Conservation (phyloP, 2,329 filamentous ascomycete genomes). For the Hypoxylon sp. region DNA sequence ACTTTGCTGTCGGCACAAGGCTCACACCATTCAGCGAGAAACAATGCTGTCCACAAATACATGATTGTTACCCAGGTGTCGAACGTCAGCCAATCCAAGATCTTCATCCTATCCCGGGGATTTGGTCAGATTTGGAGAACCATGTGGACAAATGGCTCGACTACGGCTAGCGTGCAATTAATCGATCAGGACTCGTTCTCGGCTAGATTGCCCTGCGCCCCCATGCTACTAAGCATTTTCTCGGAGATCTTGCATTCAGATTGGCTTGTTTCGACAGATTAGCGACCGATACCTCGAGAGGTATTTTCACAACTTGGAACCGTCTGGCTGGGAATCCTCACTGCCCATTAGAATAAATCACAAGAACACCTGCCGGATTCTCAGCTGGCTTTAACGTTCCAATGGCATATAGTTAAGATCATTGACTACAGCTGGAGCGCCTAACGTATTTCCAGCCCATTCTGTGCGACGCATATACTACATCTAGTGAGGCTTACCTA, state of each 20-base stretch:
- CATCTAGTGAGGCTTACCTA: neutral
- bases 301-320: slow-evolving; percentile 31
- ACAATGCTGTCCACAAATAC: slow-evolving; percentile 16
- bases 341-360: slow-evolving; percentile 1
- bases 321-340: slow-evolving; percentile 23
- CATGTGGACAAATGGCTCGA: slow-evolving; percentile 44
- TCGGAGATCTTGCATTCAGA: slow-evolving; percentile 45
- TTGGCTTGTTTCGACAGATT: slow-evolving; percentile 44
- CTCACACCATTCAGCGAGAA: slow-evolving; percentile 31
- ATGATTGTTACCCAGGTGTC: slow-evolving; percentile 15
- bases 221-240: slow-evolving; percentile 39
- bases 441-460: neutral
- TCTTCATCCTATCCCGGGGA: slow-evolving; percentile 37
- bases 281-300: slow-evolving; percentile 40
- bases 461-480: neutral
- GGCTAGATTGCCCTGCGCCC: slow-evolving; percentile 44
- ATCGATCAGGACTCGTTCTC: slow-evolving; percentile 42
- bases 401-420: neutral
- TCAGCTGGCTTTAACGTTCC: neutral
- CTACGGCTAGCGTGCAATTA: slow-evolving; percentile 42
- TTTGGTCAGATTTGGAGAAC: slow-evolving; percentile 45
- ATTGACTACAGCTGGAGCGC: neutral
- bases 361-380: neutral
- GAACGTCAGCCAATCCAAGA: slow-evolving; percentile 38
- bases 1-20: slow-evolving; percentile 8